Percentiles rank a stretch among this genome's conserved stretches.
Evolutionary conservation across 176 grass and related monocot species (phyloP).

Genomic region (Thalia dealbata): DNA sequence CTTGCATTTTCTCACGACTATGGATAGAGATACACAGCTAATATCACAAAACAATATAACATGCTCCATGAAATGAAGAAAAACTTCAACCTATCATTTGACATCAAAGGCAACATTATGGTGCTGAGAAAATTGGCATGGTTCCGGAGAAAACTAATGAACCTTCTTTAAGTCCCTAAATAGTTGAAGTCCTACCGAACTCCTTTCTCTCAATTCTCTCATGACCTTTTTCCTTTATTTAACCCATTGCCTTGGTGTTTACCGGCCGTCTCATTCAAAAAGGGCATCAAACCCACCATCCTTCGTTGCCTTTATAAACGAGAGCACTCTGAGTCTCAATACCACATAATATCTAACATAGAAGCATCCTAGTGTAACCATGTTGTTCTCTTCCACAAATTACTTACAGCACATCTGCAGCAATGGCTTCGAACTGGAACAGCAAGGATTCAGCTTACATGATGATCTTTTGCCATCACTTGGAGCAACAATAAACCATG

Average conservation of each 20-base stretch:
- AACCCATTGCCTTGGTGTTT: neutral
- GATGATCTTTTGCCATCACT: slow-evolving; percentile 45
- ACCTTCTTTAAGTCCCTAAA: neutral
- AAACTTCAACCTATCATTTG: neutral
- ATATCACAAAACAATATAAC: no score
- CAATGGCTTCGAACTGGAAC: slow-evolving; percentile 6
- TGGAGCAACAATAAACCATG: slow-evolving; percentile 20
- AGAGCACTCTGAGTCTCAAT: neutral
- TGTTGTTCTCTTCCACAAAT: slow-evolving; percentile 21
- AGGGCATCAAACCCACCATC: neutral
- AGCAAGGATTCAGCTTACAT: slow-evolving; percentile 1
- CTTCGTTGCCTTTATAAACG: neutral
- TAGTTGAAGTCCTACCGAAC: neutral
- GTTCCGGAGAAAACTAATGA: neutral
- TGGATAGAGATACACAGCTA: neutral
- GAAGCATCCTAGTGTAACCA: slow-evolving; percentile 5
- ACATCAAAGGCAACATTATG: neutral
- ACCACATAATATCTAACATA: neutral
- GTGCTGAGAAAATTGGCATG: neutral
- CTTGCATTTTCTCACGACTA: neutral
- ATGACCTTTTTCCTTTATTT: neutral
- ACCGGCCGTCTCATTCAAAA: neutral
- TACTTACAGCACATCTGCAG: slow-evolving; percentile 21
- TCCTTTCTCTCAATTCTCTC: neutral
- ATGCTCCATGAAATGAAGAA: neutral